A percentile compares a stretch with the other conserved stretches of the same genome.
Evolutionary conservation across 257 asterid species (phyloP).

Genomic region (Petrea volubilis): DNA sequence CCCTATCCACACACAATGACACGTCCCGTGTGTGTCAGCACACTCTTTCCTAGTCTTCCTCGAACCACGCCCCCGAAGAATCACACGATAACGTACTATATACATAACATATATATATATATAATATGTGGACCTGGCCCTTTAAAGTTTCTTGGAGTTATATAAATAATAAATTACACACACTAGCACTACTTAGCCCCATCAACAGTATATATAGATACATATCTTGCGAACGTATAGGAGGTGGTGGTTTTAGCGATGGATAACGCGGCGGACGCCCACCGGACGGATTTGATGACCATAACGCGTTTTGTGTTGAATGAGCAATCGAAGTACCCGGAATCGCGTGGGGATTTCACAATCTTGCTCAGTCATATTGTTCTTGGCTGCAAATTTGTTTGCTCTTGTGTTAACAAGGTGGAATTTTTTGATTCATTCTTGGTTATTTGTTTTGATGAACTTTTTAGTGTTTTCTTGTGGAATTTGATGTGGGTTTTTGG

Average conservation of each 20-base stretch:
- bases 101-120: background rate
- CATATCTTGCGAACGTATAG: slow-evolving; percentile 18
- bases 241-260: slow-evolving; percentile 30
- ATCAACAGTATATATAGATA: background rate
- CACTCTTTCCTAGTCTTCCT: slow-evolving; percentile 29
- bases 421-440: too few species aligned
- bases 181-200: background rate
- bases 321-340: slow-evolving; percentile 80
- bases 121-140: background rate
- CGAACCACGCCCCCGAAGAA: slow-evolving; percentile 37
- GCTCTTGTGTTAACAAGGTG: too few species aligned
- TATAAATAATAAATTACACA: background rate
- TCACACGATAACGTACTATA: slow-evolving; percentile 2
- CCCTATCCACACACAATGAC: slow-evolving; percentile 39
- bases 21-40: slow-evolving; percentile 29
- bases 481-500: background rate
- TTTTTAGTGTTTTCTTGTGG: background rate
- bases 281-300: slow-evolving; percentile 97
- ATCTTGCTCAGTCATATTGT: slow-evolving; percentile 86
- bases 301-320: slow-evolving; percentile 82
- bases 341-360: slow-evolving; percentile 92
- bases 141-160: slow-evolving; percentile 4
- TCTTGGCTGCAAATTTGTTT: too few species aligned
- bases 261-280: slow-evolving; percentile 93
- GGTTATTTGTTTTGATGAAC: too few species aligned